Evolutionary conservation across 805 yeast species (phyloP).

Genomic region (Myxozyma mucilagina): DNA sequence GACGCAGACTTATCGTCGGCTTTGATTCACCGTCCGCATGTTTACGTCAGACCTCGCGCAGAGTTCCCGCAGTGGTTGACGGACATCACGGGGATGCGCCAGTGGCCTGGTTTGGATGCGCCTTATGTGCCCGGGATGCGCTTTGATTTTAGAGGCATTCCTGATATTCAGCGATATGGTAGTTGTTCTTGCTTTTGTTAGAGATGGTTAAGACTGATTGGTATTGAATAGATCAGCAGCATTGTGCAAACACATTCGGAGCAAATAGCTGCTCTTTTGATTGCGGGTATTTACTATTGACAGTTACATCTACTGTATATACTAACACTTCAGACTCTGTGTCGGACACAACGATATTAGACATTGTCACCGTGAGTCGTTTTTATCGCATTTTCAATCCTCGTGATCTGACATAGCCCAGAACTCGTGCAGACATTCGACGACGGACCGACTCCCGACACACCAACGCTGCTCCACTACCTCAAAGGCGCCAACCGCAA

Average conservation of each 20-base stretch:
- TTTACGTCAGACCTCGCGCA: slow-evolving; percentile 11
- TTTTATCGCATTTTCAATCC: not conserved
- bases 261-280: slow-evolving; percentile 22
- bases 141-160: slow-evolving; percentile 18
- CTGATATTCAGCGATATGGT: slow-evolving; percentile 15
- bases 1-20: not conserved
- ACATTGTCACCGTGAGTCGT: slow-evolving; percentile 16
- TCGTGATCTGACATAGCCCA: not conserved
- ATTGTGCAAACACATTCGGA: slow-evolving; percentile 10
- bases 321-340: slow-evolving; percentile 7
- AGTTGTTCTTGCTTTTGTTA: not conserved
- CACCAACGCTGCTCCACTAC: slow-evolving; percentile 56
- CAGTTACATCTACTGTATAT: not conserved
- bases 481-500: slow-evolving; percentile 47
- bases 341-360: slow-evolving; percentile 23
- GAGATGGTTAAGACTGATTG: not conserved
- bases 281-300: slow-evolving; percentile 11
- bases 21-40: not conserved
- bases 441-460: slow-evolving; percentile 85
- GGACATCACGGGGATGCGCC: slow-evolving; percentile 16
- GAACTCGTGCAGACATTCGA: slow-evolving; percentile 84
- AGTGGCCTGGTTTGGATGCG: slow-evolving; percentile 24
- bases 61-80: slow-evolving; percentile 22
- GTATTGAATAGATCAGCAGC: slow-evolving; percentile 15
- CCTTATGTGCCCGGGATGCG: slow-evolving; percentile 24